Percentiles rank a stretch among this genome's conserved stretches.
Conservation (phyloP, 768 basidiomycete species). For the Pleurotus cornucopiae region DNA sequence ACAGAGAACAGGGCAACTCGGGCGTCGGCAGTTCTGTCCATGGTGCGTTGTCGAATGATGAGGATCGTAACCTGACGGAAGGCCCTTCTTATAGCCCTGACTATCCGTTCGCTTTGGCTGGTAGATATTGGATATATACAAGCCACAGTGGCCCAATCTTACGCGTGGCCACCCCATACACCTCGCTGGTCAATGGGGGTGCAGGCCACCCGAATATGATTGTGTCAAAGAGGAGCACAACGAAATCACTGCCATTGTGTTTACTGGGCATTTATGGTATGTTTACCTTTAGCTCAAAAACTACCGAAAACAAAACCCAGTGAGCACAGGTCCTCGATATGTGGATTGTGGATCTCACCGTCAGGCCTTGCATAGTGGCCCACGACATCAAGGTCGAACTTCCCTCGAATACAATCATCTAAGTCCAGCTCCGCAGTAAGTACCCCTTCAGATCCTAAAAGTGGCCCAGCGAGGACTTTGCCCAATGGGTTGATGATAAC, state of each 20-base stretch:
- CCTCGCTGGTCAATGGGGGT: no score
- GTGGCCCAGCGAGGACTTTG: slow-evolving; percentile 53
- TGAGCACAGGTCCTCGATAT: not conserved
- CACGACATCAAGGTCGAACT: slow-evolving; percentile 58
- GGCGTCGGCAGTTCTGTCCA: slow-evolving; percentile 8
- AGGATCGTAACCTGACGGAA: no score
- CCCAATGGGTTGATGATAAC: slow-evolving; percentile 59
- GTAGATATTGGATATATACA: not conserved
- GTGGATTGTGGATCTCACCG: slow-evolving; percentile 27
- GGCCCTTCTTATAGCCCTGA: no score
- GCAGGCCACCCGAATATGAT: no score
- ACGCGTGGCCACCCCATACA: not conserved
- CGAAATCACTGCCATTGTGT: not conserved
- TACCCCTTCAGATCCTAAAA: slow-evolving; percentile 47
- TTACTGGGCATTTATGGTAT: not conserved
- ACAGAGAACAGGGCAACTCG: slow-evolving; percentile 1
- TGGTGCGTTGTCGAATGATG: not conserved
- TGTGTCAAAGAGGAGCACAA: no score
- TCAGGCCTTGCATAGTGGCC: slow-evolving; percentile 63
- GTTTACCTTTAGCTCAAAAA: slow-evolving; percentile 4
- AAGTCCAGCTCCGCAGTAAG: slow-evolving; percentile 56
- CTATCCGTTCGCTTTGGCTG: slow-evolving; percentile 1
- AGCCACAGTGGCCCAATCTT: not conserved
- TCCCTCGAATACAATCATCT: slow-evolving; percentile 51
- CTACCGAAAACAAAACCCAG: not conserved